phyloP scores from a whole-genome alignment of 2,329 filamentous ascomycete genomes.

The Dendryphion nanum region DNA sequence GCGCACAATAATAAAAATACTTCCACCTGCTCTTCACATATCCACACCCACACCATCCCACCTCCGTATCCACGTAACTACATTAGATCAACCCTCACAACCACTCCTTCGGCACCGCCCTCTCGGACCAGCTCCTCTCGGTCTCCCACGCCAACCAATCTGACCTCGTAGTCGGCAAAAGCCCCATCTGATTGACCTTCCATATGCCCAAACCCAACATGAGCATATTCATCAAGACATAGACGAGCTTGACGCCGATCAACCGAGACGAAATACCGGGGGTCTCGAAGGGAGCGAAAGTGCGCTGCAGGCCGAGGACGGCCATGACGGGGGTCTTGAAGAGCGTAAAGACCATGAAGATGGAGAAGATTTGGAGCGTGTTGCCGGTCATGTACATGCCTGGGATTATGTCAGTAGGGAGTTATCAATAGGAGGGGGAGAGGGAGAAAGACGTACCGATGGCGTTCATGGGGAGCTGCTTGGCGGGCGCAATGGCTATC shows the following conservation, averaged over 20 bases:
- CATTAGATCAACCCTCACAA: too few species aligned
- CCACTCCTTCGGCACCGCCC: conserved; percentile 37
- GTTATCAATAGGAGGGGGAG: neutral
- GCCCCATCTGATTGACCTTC: conserved; percentile 96
- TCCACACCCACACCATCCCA: too few species aligned
- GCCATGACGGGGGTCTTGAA: conserved; percentile 96
- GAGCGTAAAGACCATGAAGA: conserved; percentile 99
- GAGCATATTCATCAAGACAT: conserved; percentile 81
- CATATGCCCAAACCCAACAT: conserved; percentile 84
- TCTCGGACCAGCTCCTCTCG: conserved; percentile 52
- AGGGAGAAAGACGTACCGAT: conserved; percentile 62
- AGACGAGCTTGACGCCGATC: conserved; percentile 80
- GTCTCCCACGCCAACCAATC: conserved; percentile 98
- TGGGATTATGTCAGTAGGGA: conserved; percentile 7
- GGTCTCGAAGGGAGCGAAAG: conserved; percentile 90
- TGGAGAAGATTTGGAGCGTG: conserved; percentile 96
- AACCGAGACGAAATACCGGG: conserved; percentile 72
- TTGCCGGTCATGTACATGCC: conserved; percentile 99
- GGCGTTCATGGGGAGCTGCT: conserved; percentile 94
- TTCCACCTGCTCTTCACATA: too few species aligned
- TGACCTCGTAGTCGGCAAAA: conserved; percentile 92
- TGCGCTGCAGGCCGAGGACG: conserved; percentile 75
- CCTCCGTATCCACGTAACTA: too few species aligned
- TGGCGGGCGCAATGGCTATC: conserved; percentile 87
- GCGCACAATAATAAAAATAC: too few species aligned